Conservation (phyloP, 2,329 filamentous ascomycete species). For the Whalleya microplaca region DNA sequence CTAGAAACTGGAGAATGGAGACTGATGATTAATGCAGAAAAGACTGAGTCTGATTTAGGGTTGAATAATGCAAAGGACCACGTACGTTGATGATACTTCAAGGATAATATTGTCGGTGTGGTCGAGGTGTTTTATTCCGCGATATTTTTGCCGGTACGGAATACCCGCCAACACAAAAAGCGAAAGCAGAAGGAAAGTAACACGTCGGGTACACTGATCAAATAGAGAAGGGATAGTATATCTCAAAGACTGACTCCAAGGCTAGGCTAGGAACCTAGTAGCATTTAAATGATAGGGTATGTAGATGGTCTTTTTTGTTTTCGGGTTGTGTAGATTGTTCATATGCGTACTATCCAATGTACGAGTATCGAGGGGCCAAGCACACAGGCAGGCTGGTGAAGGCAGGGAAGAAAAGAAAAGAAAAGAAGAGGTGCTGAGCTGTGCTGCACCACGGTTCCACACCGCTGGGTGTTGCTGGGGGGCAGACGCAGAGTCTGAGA, state of each 20-base stretch:
- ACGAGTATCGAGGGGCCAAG: not conserved
- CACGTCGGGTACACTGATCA: not conserved
- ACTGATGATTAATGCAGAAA: not conserved
- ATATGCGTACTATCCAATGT: no score
- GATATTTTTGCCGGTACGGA: not conserved
- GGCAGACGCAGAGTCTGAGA: conserved; percentile 16
- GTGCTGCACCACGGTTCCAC: conserved; percentile 15
- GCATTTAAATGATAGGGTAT: not conserved
- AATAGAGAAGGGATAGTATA: not conserved
- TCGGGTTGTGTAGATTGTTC: no score
- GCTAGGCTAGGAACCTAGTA: not conserved
- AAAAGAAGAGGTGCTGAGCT: not conserved
- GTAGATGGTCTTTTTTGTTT: not conserved
- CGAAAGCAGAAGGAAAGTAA: no score
- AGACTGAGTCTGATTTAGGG: not conserved
- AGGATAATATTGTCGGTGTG: not conserved
- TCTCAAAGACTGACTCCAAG: not conserved
- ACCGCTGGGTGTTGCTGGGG: conserved; percentile 18
- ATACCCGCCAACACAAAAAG: no score
- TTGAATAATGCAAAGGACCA: not conserved
- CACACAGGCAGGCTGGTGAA: not conserved
- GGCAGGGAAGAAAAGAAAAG: not conserved
- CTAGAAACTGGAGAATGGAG: not conserved
- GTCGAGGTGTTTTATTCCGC: not conserved
- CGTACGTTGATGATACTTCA: not conserved